Evolutionary conservation across 768 basidiomycete species (phyloP).

Genomic region (Russula griseocarnosa): DNA sequence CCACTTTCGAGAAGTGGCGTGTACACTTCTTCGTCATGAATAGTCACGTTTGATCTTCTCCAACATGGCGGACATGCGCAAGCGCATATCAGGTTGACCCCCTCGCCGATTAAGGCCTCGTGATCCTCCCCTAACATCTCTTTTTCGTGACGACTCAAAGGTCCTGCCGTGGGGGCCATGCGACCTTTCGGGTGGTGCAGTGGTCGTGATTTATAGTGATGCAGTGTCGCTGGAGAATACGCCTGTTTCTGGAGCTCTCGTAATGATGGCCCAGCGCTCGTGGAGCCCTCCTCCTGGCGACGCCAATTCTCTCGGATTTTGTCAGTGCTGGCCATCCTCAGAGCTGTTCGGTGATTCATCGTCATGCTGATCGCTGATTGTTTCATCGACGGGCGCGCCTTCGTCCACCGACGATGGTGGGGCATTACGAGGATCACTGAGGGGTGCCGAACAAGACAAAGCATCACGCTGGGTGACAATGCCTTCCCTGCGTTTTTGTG

Average conservation of each 20-base stretch:
- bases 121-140: slow-evolving; percentile 10
- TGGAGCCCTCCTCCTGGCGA: neutral
- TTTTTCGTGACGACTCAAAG: slow-evolving; percentile 28
- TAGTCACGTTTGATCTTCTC: slow-evolving; percentile 75
- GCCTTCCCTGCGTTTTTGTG: slow-evolving; percentile 56
- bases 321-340: neutral
- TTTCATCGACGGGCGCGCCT: slow-evolving; percentile 23
- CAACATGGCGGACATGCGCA: slow-evolving; percentile 82
- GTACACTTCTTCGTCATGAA: slow-evolving; percentile 32
- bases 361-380: slow-evolving; percentile 27
- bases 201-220: slow-evolving; percentile 52
- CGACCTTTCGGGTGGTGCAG: slow-evolving; percentile 34
- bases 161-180: slow-evolving; percentile 19
- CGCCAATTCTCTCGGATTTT: neutral
- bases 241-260: slow-evolving; percentile 61
- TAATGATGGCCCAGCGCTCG: slow-evolving; percentile 36
- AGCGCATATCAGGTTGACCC: slow-evolving; percentile 73
- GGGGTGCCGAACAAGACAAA: neutral
- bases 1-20: neutral
- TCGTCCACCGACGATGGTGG: slow-evolving; percentile 16
- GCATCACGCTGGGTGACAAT: slow-evolving; percentile 28
- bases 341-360: slow-evolving; percentile 19
- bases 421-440: neutral
- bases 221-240: slow-evolving; percentile 55
- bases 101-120: slow-evolving; percentile 40